Evolutionary conservation across 768 basidiomycete genomes (phyloP), one percentile per base, ranked within the genome.

Genomic region (Tulasnella sp.): DNA sequence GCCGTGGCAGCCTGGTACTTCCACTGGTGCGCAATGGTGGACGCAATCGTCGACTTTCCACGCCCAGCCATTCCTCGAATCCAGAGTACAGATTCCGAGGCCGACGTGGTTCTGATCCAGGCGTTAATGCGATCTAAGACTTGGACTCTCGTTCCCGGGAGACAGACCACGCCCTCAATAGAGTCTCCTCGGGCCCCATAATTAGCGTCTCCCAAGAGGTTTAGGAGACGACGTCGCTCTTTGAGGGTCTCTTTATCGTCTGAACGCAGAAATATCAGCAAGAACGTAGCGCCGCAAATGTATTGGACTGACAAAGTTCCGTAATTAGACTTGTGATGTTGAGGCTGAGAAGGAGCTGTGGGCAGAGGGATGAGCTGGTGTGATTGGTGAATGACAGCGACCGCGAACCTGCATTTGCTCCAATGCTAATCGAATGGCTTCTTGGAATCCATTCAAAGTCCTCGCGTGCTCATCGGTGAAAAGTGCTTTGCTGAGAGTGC

Each of bases 61-160:
- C 60, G 18, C n/a, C 60, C 60, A 24, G 60, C 60, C 60, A 64
- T 64, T 34, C 60, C 60, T 34, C 60, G 60, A 28, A 64, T 64
- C 60, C 60, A 64, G 8, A 64, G 60, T 6, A 64, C 60, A 7
- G 14, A 6, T 24, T 28, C 60, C 60, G 18, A 28, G 7, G 60
- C n/a, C 7, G 3, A 1, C 31, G n/a, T 64, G 24, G 60, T 11
- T 28, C 60, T 3, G 18, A 64, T 64, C 60, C 60, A 64, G n/a
- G 60, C 14, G 60, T 64, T 28, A 11, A 64, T 64, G 24, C 24
- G 24, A 3, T 64, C 60, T 9, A 64, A 24, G 28, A 34, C 31
- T n/a, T n/a, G n/a, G 14, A 64, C n/a, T 34, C 60, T 64, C 9
- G 60, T 64, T 34, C 60, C 60, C 9, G 60, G 60, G 8, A 64